Conservation (phyloP, 2,329 filamentous ascomycete genomes). For the Chrysoporthe deuterocubensis region DNA sequence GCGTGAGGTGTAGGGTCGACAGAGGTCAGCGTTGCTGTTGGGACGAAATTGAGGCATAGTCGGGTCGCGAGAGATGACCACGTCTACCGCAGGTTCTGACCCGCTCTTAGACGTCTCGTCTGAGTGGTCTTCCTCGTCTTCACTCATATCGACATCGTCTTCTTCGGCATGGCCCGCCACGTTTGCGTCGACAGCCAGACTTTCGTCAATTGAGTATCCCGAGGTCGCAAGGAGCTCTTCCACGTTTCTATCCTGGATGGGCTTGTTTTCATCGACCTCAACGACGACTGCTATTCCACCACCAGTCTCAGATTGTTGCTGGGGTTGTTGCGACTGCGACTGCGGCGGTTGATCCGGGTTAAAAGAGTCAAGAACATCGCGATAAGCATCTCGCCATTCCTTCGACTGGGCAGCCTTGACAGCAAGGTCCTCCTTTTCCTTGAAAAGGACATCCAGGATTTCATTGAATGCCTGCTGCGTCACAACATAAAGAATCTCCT, state of each 20-base stretch:
- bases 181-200: conserved; percentile 15
- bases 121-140: conserved; percentile 28
- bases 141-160: conserved; percentile 25
- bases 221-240: conserved; percentile 48
- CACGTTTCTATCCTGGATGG: conserved; percentile 38
- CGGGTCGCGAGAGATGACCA: conserved; percentile 53
- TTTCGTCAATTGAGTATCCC: conserved; percentile 48
- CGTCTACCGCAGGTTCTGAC: conserved; percentile 31
- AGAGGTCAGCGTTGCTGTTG: conserved; percentile 45
- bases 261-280: conserved; percentile 30
- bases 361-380: conserved; percentile 51
- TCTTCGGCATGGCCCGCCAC: conserved; percentile 29
- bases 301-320: conserved; percentile 28
- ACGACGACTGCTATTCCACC: conserved; percentile 30
- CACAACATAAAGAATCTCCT: conserved; percentile 88
- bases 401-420: conserved; percentile 69
- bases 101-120: conserved; percentile 12
- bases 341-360: conserved; percentile 34
- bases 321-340: conserved; percentile 13
- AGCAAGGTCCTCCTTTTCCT: conserved; percentile 75
- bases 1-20: conserved; percentile 12
- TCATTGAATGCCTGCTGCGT: conserved; percentile 94
- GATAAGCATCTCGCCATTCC: conserved; percentile 61
- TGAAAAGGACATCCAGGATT: conserved; percentile 85
- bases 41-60: conserved; percentile 73